phyloP scores from a whole-genome alignment of 2,329 filamentous ascomycete species.

The Apiospora koreana region DNA sequence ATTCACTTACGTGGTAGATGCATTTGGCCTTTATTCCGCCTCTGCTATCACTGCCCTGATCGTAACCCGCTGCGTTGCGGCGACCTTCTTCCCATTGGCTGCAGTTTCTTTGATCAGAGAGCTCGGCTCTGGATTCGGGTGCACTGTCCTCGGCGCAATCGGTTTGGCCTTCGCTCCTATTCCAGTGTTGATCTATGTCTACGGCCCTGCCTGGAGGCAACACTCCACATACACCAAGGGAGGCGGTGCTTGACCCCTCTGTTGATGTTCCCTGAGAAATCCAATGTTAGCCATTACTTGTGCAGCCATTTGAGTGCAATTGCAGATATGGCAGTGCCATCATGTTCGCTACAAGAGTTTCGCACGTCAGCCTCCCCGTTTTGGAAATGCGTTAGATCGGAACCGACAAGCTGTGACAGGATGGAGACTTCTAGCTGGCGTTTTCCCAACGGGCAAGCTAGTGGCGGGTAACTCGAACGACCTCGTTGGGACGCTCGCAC shows the following conservation, averaged over 20 bases:
- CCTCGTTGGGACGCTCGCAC: not conserved
- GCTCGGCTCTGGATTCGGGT: constrained; percentile 54
- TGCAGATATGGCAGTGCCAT: too few relatives aligned
- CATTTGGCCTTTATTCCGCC: constrained; percentile 56
- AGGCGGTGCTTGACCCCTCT: not conserved
- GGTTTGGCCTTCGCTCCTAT: constrained; percentile 49
- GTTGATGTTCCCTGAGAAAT: not conserved
- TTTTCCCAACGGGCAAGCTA: not conserved
- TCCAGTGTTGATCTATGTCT: constrained; percentile 50
- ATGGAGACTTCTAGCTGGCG: not conserved
- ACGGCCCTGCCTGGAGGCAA: constrained; percentile 54
- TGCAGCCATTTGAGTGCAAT: not conserved
- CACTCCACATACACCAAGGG: constrained; percentile 45
- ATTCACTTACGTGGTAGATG: constrained; percentile 58
- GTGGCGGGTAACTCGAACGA: not conserved
- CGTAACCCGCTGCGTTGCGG: constrained; percentile 54
- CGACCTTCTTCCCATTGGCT: constrained; percentile 57
- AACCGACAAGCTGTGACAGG: not conserved
- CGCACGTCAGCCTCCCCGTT: not conserved
- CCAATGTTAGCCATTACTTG: not conserved
- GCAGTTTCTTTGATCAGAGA: constrained; percentile 47
- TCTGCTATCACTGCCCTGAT: constrained; percentile 59
- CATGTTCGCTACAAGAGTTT: not conserved
- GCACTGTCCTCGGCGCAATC: constrained; percentile 44
- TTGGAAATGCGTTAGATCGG: not conserved